Evolutionary conservation across 306 rosid species (phyloP), one percentile per base, ranked within the genome.

Genomic region (Luffa aegyptiaca): DNA sequence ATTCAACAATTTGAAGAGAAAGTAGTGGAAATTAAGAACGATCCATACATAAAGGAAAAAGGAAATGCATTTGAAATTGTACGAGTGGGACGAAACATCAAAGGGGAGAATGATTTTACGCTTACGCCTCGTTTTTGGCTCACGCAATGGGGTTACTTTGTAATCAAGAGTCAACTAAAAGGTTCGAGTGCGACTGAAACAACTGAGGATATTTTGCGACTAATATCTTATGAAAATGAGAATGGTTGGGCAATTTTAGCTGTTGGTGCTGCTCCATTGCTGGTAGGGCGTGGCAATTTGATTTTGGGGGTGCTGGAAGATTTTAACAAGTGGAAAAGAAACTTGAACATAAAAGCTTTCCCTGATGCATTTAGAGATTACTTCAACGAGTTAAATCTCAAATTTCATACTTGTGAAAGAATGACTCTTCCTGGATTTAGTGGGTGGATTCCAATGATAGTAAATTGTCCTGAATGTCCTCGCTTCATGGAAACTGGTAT

Each of bases 261-360:
- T 0, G 52, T 68, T 41, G 75, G 75, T 0, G 41, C 17, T 1
- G 17, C 75, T 39, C 75, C 75, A 8, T 68, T 68, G 35, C 75
- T 68, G 0, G 75, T 68, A 18, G 75, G 17, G 5, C 75, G 75
- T 9, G 75, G 75, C 8, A 68, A 68, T 42, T 41, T 68, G 51
- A 41, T 68, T n/a, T 4, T 68, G 35, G 75, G 51, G 42, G 75
- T 68, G 1, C 26, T 68, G 4, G 16, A 68, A 41, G 75, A 68
- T 41, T 68, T 68, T 11, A 68, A 68, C 75, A n/a, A 68, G 42
- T 68, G 75, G 75, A 68, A 68, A 68, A 68, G 51, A n/a, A 42
- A 4, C 10, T 3, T 68, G 17, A 68, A 68, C 35, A 68, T 68
- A 1, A n/a, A 68, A 68, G 36, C 52, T 7, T 68, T 68, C 75